Base-by-base conservation (phyloP, 2,329 filamentous ascomycete species). In the Corynespora cassiicola region DNA sequence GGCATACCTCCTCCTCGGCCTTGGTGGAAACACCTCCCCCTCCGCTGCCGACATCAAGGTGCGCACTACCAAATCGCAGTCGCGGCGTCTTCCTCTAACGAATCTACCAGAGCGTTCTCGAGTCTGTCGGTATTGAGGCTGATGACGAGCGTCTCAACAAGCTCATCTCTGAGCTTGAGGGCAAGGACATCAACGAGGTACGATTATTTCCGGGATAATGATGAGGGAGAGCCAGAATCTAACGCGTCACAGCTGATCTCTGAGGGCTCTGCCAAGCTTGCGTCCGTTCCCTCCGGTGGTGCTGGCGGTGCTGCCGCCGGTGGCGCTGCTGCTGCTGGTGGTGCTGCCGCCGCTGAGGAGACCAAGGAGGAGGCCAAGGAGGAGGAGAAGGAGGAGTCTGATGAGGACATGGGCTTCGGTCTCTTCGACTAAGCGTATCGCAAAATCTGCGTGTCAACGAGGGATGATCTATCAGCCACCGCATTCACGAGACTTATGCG, bases 1-100 rank as follows among this genome's bases (percentile, higher is more conserved):
- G 74, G 92, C 94, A 74, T 97, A 95, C 85, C 90, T 99, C 72
- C 92, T 99, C 73, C 89, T 97, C 76, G 78, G 80, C 79, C 87
- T 97, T 65, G 92, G 83, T 74, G 94, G 94, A 79, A 97, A 96
- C 84, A 75, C 82, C 79, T 84, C 85, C 55, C 94, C 94, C 65
- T 90, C 88, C 56, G 89, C 88, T 66, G 75, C 75, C 59, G 91
- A 97, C 73, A 78, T 99, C 83, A 66, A 65, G 58, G 59, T 61
- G 22, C 36, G 50, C 17, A 11, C 32, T 7, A n/a, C 25, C 15
- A 6, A n/a, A 7, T 17, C 12, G 17, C 10, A 24, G 11, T 2
- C 5, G 6, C 1, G 22, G n/a, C 12, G 23, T 22, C 1, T 27
- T 24, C 9, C 2, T 28, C 47, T 60, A 11, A 59, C 42, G 36